A percentile compares a stretch with the other conserved stretches of the same genome.
phyloP scores from a whole-genome alignment of 331 rosid genomes.

The Rhamnella rubrinervis region DNA sequence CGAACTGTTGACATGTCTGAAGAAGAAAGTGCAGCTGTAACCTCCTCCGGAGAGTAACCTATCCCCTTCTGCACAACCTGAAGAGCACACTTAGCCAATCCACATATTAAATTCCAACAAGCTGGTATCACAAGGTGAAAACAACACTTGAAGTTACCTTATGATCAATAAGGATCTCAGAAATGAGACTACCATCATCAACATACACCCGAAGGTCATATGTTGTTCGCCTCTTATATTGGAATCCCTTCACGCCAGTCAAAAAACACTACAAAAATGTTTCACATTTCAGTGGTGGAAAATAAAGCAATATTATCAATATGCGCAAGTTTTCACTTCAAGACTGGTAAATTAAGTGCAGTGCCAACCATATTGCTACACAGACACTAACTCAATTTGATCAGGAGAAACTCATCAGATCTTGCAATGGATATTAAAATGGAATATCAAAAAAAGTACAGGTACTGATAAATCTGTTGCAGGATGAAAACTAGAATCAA shows the following conservation, averaged over 20 bases:
- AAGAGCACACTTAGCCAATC: constrained; percentile 18
- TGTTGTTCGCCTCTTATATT: constrained; percentile 50
- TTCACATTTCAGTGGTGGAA: constrained; percentile 17
- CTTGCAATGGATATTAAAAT: background rate
- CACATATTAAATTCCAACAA: constrained; percentile 15
- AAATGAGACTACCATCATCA: constrained; percentile 92
- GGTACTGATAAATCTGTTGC: background rate
- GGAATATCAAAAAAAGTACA: background rate
- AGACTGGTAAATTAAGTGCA: background rate
- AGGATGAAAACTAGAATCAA: background rate
- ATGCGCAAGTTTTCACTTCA: background rate
- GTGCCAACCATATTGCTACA: background rate
- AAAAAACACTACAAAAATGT: constrained; percentile 64
- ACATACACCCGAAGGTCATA: constrained; percentile 77
- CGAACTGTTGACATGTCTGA: constrained; percentile 40
- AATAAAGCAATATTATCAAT: background rate
- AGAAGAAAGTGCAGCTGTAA: constrained; percentile 68
- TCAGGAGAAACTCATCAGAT: background rate
- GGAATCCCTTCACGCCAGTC: constrained; percentile 91
- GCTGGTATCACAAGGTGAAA: constrained; percentile 2
- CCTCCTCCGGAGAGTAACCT: constrained; percentile 78
- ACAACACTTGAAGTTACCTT: constrained; percentile 55
- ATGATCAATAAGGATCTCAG: constrained; percentile 71
- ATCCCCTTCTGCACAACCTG: constrained; percentile 74
- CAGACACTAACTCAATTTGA: background rate